Conservation (phyloP, 1,284 basidiomycete genomes). For the Veloboletus limbatus region DNA sequence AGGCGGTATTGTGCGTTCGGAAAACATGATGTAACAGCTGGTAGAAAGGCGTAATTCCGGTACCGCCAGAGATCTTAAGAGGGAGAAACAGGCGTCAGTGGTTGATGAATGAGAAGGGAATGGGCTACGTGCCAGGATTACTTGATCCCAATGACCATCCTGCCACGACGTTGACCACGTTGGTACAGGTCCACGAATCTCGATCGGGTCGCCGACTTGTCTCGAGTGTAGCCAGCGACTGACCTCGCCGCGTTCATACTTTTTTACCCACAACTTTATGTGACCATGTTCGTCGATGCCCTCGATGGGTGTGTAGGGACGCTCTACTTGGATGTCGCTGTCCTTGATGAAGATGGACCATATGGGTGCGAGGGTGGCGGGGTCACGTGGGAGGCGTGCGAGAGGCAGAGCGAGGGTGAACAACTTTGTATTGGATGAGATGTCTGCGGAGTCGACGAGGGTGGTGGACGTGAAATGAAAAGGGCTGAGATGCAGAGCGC, state of each 20-base stretch:
- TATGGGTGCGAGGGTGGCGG: conserved; percentile 43
- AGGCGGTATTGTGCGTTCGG: conserved; percentile 22
- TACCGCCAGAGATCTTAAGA: conserved; percentile 84
- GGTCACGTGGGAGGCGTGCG: conserved; percentile 35
- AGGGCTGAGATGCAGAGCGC: too few relatives aligned
- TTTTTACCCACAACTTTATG: conserved; percentile 76
- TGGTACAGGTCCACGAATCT: conserved; percentile 72
- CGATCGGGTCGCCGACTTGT: conserved; percentile 60
- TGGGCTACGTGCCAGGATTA: conserved; percentile 62
- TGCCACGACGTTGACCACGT: conserved; percentile 65
- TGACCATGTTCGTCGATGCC: conserved; percentile 61
- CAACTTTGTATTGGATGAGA: conserved; percentile 56
- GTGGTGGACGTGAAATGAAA: conserved; percentile 62
- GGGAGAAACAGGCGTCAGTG: conserved; percentile 5
- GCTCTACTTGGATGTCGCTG: conserved; percentile 84
- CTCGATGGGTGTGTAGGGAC: conserved; percentile 78
- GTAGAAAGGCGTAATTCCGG: conserved; percentile 78
- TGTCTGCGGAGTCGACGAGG: conserved; percentile 50
- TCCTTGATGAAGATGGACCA: conserved; percentile 83
- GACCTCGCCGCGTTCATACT: conserved; percentile 76
- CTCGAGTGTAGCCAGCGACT: conserved; percentile 78
- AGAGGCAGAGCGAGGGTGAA: conserved; percentile 58
- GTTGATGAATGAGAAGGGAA: background rate
- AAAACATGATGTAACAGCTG: conserved; percentile 57
- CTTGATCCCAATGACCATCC: conserved; percentile 64